Base-by-base conservation (phyloP, 139 green algal species). In the Chlamydomonas sp. region DNA sequence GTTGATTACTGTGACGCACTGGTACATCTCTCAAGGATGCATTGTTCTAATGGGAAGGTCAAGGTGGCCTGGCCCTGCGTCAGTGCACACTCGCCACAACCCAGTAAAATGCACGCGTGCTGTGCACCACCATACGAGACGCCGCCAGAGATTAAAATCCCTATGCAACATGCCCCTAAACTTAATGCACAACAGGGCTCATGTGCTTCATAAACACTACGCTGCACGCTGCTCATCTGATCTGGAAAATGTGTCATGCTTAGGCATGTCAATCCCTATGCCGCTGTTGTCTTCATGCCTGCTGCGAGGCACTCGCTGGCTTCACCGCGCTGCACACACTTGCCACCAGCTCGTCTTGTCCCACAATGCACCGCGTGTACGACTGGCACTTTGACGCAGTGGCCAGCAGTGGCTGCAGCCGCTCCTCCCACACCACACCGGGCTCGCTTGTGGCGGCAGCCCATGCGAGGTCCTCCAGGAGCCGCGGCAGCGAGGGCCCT, bases 391-490 rank as follows among this genome's bases (percentile, higher is more conserved):
- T 80, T 61, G 71, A 20, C 15, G 73, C 3, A 2, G 64, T n/a
- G 4, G 60, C 71, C n/a, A 87, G 57, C 57, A 90, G 64, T 49
- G 86, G 79, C 80, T 80, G 63, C 49, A 90, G 86, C 9, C 67
- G 72, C 58, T 85, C 75, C 77, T 91, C 87, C 87, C 87, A 91
- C 3, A 49, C 6, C 1, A 63, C 31, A 0, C 66, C 74, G 4
- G 81, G 67, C n/a, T 91, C 87, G 57, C 49, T 61, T 12, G 85
- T 81, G 8, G 20, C n/a, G 1, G 80, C 5, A 1, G 87, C 81
- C 87, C 87, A 91, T 31, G 68, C 61, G 3, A 91, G 59, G 71
- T 87, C 81, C 57, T 80, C 76, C 2, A 85, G 79, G 8, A 81
- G 63, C 78, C 81, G 78, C 62, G 77, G 78, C 16, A 85, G 78